phyloP scores from a whole-genome alignment of 2,329 filamentous ascomycete species.

The Plectosphaerella cucumerina region DNA sequence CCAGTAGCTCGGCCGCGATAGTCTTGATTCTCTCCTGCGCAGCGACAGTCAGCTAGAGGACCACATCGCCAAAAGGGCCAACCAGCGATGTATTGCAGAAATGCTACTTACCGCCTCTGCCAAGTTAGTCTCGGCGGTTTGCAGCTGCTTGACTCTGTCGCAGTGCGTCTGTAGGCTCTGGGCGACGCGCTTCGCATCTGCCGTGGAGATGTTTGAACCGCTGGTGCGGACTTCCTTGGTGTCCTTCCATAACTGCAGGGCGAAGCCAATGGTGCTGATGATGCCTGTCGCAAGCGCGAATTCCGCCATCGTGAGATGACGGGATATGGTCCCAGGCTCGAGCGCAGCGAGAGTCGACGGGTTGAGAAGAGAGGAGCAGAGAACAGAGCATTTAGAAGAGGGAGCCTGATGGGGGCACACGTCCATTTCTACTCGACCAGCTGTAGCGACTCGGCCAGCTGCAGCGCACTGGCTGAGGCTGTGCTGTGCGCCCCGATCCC shows the following conservation, averaged over 20 bases:
- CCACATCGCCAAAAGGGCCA: too few species aligned
- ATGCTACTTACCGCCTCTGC: background rate
- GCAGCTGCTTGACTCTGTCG: background rate
- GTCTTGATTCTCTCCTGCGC: background rate
- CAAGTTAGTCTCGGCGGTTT: background rate
- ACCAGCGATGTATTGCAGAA: too few species aligned
- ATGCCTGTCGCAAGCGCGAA: background rate
- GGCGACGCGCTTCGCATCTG: background rate
- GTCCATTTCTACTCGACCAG: too few species aligned
- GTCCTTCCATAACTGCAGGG: background rate
- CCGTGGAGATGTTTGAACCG: background rate
- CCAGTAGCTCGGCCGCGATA: background rate
- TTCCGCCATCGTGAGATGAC: background rate
- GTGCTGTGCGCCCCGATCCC: conserved; percentile 34
- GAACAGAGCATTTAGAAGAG: conserved; percentile 9
- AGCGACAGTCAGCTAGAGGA: too few species aligned
- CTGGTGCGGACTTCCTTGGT: background rate
- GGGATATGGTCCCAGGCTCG: conserved; percentile 27
- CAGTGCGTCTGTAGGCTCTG: background rate
- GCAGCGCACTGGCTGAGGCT: conserved; percentile 27
- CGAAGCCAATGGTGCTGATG: background rate
- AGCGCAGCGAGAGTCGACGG: conserved; percentile 26
- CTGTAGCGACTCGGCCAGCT: conserved; percentile 20
- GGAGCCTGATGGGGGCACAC: too few species aligned
- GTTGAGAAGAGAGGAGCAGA: conserved; percentile 33